Evolutionary conservation across 169 alveolate species (phyloP), one percentile per base, ranked within the genome.

Genomic region (Plasmodium adleri): DNA sequence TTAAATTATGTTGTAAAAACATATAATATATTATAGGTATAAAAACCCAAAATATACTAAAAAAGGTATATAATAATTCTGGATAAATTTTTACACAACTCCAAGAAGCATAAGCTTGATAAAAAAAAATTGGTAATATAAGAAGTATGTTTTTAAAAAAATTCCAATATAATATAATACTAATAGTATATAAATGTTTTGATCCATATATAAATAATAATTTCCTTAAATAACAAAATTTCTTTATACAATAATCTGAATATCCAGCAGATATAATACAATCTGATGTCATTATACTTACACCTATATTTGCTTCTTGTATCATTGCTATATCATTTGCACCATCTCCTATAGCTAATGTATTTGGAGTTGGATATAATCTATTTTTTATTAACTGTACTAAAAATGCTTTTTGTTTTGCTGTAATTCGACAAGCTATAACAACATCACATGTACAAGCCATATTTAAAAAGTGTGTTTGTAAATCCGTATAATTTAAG

Each of bases 201-300:
- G 92, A 86, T 2, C 99, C 99, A 93, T 98, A 99, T 99, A 99
- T 98, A 28, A 99, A 96, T 32, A 99, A 91, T 60, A 99, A 92
- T 26, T 97, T 96, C 39, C 96, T 95, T 78, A 99, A 88, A 85
- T 96, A 95, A 43, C 96, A 96, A 91, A 99, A 99, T 80, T 98
- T 97, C n/a, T 93, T 74, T 74, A 99, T 97, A 39, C 99, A 96
- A 89, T 96, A 98, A 94, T 99, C 99, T 15, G 99, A 95, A 20
- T 99, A 99, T 26, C 98, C 95, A n/a, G 99, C 96, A 45, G 99
- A 99, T 94, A 98, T 98, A 62, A 95, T 93, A n/a, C 99, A 99
- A 88, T 97, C 99, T 86, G 97, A 97, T 13, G 99, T 99, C 59
- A 96, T 98, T 52, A 98, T 97, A 22, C 99, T 99, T 43, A 98